Base-by-base conservation (phyloP, 768 basidiomycete species). In the Calocybe gangraenosa region DNA sequence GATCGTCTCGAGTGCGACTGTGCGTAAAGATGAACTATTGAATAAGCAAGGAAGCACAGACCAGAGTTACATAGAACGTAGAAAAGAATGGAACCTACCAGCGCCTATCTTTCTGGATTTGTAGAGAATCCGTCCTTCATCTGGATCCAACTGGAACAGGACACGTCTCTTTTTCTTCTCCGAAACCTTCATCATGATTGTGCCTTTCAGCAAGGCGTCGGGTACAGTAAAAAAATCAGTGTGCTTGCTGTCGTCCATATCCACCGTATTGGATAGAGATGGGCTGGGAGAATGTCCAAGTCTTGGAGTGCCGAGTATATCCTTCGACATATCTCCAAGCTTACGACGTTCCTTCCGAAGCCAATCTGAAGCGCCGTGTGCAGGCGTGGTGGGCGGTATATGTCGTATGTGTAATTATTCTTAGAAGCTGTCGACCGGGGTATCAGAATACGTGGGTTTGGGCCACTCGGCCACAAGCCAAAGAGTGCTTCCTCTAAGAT, bases 1-100 rank as follows among this genome's bases (percentile, higher is more conserved):
- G 63, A 96, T 88, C 53, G 78, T 75, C 59, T 90, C 90, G 56
- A 96, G 83, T 1, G 85, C 79, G 36, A 95, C 93, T 94, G 37
- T 21, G 25, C 25, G 11, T 11, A 28, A 6, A 28, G 25, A 28
- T 5, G 25, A 11, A 11, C 11, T 28, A 28, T 28, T 28, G 25
- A 28, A n/a, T n/a, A 5, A 11, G 25, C 25, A 28, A 5, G 25
- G 11, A 28, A 28, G 5, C 11, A 11, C 11, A 4, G 14, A 13
- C 37, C 13, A 33, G 18, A 23, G 5, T 2, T 10, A 28, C 8
- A 6, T 7, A 14, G 33, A 19, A 42, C 33, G 22, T 25, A 17
- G 44, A 32, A 37, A 31, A 37, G 44, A 28, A 37, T 25, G 53
- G 34, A 18, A 76, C 80, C 39, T 53, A 84, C 81, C 78, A 49